Evolutionary conservation across 1,139 yeast species (phyloP).

Genomic region (Candida tropicalis): DNA sequence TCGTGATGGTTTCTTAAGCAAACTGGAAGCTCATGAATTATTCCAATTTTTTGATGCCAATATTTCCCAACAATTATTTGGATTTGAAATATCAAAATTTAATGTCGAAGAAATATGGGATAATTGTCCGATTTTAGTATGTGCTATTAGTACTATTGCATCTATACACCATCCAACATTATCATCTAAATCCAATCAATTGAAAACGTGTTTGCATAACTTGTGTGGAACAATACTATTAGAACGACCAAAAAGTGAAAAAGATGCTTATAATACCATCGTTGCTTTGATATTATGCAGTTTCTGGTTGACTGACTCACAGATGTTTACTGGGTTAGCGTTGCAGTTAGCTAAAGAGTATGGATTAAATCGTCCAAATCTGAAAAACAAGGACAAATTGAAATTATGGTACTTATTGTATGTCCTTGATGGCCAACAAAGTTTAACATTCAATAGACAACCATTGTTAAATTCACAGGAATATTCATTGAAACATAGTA

Average conservation of each 20-base stretch:
- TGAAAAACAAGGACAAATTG: conserved; percentile 44
- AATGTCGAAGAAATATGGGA: conserved; percentile 56
- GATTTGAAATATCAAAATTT: conserved; percentile 59
- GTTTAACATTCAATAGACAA: conserved; percentile 60
- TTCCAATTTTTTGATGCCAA: conserved; percentile 56
- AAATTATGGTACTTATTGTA: conserved; percentile 71
- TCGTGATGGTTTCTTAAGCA: conserved; percentile 35
- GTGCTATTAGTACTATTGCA: conserved; percentile 65
- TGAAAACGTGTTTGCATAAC: conserved; percentile 47
- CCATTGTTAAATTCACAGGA: conserved; percentile 55
- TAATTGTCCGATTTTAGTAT: conserved; percentile 58
- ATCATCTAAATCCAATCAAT: conserved; percentile 34
- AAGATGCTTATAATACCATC: conserved; percentile 60
- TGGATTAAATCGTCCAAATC: conserved; percentile 45
- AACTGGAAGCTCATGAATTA: conserved; percentile 51
- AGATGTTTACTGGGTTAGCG: conserved; percentile 69
- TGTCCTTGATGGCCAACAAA: conserved; percentile 70
- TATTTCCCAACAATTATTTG: conserved; percentile 67
- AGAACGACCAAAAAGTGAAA: conserved; percentile 41
- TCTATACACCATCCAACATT: conserved; percentile 61
- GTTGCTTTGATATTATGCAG: conserved; percentile 67
- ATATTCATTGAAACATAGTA: conserved; percentile 42
- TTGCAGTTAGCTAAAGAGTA: conserved; percentile 62
- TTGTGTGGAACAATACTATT: conserved; percentile 51
- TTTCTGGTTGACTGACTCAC: conserved; percentile 68